A percentile compares a stretch with the other conserved stretches of the same genome.
These are phyloP conservation scores for Sechiopsis laciniata DNA, from an alignment of 306 rosid genomes.

Conservation along the genomic window DNA sequence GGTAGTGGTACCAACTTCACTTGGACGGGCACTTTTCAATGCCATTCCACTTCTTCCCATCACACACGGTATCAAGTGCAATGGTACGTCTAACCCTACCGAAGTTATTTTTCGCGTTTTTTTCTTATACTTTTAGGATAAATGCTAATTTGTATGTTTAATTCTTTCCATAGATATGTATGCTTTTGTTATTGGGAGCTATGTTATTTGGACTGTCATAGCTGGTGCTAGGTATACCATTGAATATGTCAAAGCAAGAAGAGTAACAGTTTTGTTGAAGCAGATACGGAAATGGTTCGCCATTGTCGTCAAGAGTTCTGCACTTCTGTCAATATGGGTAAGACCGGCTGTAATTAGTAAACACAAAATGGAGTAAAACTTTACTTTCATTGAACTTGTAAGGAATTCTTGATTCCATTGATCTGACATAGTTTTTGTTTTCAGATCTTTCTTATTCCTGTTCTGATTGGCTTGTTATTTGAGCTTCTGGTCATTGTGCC, in stretches of 20 bases:
- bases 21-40: slow-evolving; percentile 81
- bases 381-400: not conserved
- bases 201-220: slow-evolving; percentile 85
- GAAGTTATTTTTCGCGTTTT: slow-evolving; percentile 18
- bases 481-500: slow-evolving; percentile 99
- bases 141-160: slow-evolving; percentile 21
- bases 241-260: slow-evolving; percentile 66
- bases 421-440: slow-evolving; percentile 18
- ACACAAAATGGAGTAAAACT: not conserved
- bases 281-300: slow-evolving; percentile 87
- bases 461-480: slow-evolving; percentile 88
- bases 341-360: slow-evolving; percentile 20
- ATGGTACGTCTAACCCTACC: slow-evolving; percentile 46
- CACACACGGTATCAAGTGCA: slow-evolving; percentile 97
- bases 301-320: slow-evolving; percentile 86
- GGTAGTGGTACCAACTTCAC: slow-evolving; percentile 83
- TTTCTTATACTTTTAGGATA: slow-evolving; percentile 7
- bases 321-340: slow-evolving; percentile 92
- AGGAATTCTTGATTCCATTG: slow-evolving; percentile 13
- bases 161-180: slow-evolving; percentile 57
- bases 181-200: slow-evolving; percentile 94
- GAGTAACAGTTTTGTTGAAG: slow-evolving; percentile 53
- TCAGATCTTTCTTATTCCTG: slow-evolving; percentile 92
- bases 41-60: slow-evolving; percentile 90
- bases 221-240: slow-evolving; percentile 87